phyloP scores from a whole-genome alignment of 805 yeast species.

The Yamadazyma nakazawae region DNA sequence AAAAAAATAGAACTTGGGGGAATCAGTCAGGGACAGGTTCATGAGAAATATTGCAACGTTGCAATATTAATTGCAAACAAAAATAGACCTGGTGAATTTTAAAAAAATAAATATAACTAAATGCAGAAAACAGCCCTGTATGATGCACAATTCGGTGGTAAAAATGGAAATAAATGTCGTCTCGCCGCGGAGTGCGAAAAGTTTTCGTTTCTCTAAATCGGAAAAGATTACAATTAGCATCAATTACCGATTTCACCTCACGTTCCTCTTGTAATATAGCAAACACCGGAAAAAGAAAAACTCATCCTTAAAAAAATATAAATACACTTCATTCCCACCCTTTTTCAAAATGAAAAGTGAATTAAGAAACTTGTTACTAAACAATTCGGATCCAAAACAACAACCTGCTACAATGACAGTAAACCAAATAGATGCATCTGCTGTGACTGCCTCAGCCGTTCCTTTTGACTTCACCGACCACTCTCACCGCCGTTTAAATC shows the following conservation, averaged over 20 bases:
- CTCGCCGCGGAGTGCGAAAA: slow-evolving; percentile 2
- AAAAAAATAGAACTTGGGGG: not conserved
- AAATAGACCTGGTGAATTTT: not conserved
- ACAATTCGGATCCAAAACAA: slow-evolving; percentile 6
- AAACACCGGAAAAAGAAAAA: not conserved
- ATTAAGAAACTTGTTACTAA: slow-evolving; percentile 11
- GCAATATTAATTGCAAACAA: not conserved
- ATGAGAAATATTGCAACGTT: slow-evolving; percentile 7
- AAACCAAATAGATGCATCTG: not conserved
- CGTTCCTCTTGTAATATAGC: slow-evolving; percentile 1
- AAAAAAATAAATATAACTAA: not conserved
- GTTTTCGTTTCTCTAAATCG: slow-evolving; percentile 1
- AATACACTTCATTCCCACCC: slow-evolving; percentile 5
- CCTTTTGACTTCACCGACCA: slow-evolving; percentile 50
- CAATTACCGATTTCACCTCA: not conserved
- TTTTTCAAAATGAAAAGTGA: slow-evolving; percentile 14
- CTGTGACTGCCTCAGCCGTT: slow-evolving; percentile 17
- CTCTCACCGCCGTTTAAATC: slow-evolving; percentile 69
- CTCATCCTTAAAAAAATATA: slow-evolving; percentile 1
- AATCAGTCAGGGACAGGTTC: not conserved
- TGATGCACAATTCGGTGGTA: not conserved
- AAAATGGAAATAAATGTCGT: slow-evolving; percentile 8
- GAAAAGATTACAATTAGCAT: slow-evolving; percentile 1
- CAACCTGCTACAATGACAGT: slow-evolving; percentile 1
- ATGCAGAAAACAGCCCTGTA: not conserved